Percentiles rank a stretch among this genome's conserved stretches.
Conservation (phyloP, 2,329 filamentous ascomycete species). For the Talaromyces sp. region DNA sequence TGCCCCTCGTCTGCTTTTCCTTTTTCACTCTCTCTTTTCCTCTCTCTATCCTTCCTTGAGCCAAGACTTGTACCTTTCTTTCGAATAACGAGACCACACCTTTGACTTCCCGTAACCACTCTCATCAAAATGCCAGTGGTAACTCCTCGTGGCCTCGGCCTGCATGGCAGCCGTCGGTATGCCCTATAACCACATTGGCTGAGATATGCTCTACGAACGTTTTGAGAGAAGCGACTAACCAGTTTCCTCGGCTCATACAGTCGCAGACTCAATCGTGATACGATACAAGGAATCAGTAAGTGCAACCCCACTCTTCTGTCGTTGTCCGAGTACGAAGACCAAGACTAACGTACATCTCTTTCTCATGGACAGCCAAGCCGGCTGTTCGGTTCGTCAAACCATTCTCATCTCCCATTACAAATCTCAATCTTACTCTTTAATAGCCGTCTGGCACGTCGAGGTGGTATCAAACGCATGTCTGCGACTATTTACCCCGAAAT, state of each 20-base stretch:
- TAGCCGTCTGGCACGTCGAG: slow-evolving; percentile 37
- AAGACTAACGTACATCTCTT: not conserved
- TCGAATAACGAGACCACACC: not conserved
- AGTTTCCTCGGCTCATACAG: not conserved
- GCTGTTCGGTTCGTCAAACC: slow-evolving; percentile 27
- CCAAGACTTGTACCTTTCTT: too few species aligned
- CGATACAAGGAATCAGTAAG: slow-evolving; percentile 30
- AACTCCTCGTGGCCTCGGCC: not conserved
- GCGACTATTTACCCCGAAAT: slow-evolving; percentile 28
- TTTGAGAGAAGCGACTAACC: not conserved
- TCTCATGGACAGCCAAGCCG: slow-evolving; percentile 24
- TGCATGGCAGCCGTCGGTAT: not conserved
- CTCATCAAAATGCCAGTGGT: not conserved
- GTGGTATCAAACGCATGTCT: slow-evolving; percentile 31
- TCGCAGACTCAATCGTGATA: slow-evolving; percentile 24
- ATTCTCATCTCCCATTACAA: not conserved
- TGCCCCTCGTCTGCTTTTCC: not conserved
- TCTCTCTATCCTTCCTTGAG: not conserved
- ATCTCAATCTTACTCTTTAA: not conserved
- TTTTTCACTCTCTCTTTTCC: not conserved
- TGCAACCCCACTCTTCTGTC: not conserved
- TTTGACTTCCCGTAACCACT: not conserved
- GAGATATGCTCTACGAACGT: not conserved
- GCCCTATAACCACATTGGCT: not conserved
- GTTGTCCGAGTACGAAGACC: not conserved